Percentiles rank a stretch among this genome's conserved stretches.
These are phyloP conservation scores for Chrysosporium keratinophilum DNA, from an alignment of 2,329 filamentous ascomycete species.

Conservation along the genomic window DNA sequence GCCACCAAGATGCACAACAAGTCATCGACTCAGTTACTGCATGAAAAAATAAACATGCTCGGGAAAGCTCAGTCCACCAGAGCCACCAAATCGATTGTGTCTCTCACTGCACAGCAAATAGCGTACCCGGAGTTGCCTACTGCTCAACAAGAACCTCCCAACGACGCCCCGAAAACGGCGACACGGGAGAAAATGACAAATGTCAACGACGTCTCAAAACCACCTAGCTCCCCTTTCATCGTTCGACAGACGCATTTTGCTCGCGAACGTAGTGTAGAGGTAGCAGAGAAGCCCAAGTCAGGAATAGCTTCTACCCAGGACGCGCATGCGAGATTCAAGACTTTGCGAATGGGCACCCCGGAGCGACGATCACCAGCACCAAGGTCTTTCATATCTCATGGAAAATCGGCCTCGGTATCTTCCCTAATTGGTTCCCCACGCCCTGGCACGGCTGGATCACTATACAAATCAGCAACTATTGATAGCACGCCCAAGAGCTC, in stretches of 20 bases:
- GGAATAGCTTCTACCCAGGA: slow-evolving; percentile 2
- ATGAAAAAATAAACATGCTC: slow-evolving; percentile 79
- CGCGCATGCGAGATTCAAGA: slow-evolving; percentile 6
- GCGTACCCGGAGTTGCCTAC: slow-evolving; percentile 29
- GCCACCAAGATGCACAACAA: slow-evolving; percentile 60
- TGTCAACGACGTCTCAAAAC: neutral
- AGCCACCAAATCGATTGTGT: slow-evolving; percentile 38
- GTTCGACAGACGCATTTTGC: slow-evolving; percentile 2
- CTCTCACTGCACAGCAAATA: slow-evolving; percentile 26
- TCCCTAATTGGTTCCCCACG: slow-evolving; percentile 47
- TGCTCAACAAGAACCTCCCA: slow-evolving; percentile 2
- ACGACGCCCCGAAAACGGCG: slow-evolving; percentile 17
- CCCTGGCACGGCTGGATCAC: slow-evolving; percentile 29
- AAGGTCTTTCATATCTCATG: slow-evolving; percentile 37
- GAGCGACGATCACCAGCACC: slow-evolving; percentile 16
- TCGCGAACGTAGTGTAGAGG: neutral
- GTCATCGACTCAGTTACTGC: slow-evolving; percentile 83
- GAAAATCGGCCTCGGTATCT: slow-evolving; percentile 52
- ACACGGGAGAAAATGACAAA: slow-evolving; percentile 36
- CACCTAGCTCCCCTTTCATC: slow-evolving; percentile 9
- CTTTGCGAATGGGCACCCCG: slow-evolving; percentile 12
- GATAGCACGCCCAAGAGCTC: slow-evolving; percentile 47
- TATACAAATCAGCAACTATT: slow-evolving; percentile 53
- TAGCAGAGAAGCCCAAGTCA: neutral
- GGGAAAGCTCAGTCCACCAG: slow-evolving; percentile 44